A percentile compares a stretch with the other conserved stretches of the same genome.
Conservation (phyloP, 1,139 yeast genomes). For the Lodderomyces oxycetoniae region DNA sequence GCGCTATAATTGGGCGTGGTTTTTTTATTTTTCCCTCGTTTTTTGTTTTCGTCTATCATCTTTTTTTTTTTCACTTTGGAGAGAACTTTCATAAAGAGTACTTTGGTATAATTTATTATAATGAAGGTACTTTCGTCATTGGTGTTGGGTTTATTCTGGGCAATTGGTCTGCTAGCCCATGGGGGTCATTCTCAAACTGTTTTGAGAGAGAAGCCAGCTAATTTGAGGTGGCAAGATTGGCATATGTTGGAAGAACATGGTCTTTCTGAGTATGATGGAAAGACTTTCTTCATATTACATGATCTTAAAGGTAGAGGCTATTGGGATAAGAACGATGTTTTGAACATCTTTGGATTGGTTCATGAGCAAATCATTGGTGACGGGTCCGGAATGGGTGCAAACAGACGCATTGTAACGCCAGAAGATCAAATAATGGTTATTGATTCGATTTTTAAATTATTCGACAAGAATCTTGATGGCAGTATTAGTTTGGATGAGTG, state of each 20-base stretch:
- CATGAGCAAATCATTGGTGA: constrained; percentile 75
- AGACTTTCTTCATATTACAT: constrained; percentile 76
- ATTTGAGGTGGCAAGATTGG: constrained; percentile 69
- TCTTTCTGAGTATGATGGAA: constrained; percentile 66
- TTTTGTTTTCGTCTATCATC: too few species aligned
- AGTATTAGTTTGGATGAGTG: constrained; percentile 66
- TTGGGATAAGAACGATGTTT: constrained; percentile 61
- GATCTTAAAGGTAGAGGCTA: constrained; percentile 54
- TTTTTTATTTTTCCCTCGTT: too few species aligned
- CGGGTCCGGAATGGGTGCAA: constrained; percentile 82
- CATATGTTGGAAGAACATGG: constrained; percentile 91
- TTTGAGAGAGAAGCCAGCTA: constrained; percentile 38
- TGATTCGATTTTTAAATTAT: constrained; percentile 47
- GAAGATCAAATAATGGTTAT: constrained; percentile 58
- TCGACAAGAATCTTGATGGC: constrained; percentile 69
- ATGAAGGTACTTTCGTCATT: constrained; percentile 7
- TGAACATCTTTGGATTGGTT: constrained; percentile 74
- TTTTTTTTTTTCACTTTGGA: too few species aligned
- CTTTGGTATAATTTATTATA: too few species aligned
- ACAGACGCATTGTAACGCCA: constrained; percentile 40
- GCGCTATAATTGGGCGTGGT: too few species aligned
- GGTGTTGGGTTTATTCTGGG: constrained; percentile 5
- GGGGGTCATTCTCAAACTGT: constrained; percentile 13
- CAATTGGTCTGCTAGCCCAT: constrained; percentile 16
- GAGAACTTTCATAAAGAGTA: too few species aligned